These are phyloP conservation scores for Trapa incisa DNA, from an alignment of 345 rosid species.

Conservation along the genomic window DNA sequence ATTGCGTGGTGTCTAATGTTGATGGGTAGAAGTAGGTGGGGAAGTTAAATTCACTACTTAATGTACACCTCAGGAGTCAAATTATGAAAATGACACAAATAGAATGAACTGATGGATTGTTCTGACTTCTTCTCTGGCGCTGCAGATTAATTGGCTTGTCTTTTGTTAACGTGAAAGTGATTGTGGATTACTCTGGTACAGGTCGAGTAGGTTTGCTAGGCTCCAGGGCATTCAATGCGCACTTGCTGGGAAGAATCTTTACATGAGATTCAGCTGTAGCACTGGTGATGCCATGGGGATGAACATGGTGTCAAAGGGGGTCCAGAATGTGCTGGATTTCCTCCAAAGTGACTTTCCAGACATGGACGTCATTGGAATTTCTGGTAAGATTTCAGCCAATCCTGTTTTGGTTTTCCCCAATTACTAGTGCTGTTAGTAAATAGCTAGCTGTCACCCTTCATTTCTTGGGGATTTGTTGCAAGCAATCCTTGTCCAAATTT, in stretches of 20 bases:
- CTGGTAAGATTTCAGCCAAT: slow-evolving; percentile 28
- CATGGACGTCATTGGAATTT: slow-evolving; percentile 74
- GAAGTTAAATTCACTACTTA: not conserved
- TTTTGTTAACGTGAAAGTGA: not conserved
- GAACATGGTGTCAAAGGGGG: slow-evolving; percentile 96
- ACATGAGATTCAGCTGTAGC: slow-evolving; percentile 58
- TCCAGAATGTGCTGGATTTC: slow-evolving; percentile 74
- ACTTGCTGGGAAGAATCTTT: slow-evolving; percentile 81
- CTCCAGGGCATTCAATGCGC: slow-evolving; percentile 48
- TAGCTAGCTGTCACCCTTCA: not conserved
- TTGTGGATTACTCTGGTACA: slow-evolving; percentile 16
- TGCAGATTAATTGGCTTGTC: not conserved
- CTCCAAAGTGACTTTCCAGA: slow-evolving; percentile 70
- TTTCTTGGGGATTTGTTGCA: not conserved
- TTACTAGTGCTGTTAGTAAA: not conserved
- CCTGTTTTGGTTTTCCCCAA: not conserved
- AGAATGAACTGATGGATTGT: not conserved
- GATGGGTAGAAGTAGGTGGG: not conserved
- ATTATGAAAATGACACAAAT: not conserved
- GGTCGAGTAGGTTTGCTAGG: slow-evolving; percentile 71
- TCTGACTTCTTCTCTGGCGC: not conserved
- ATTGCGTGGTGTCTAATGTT: slow-evolving; percentile 2
- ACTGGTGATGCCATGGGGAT: slow-evolving; percentile 98
- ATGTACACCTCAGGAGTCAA: not conserved
- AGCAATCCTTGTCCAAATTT: not conserved